These are phyloP conservation scores for Clavariopsis aquatica DNA, from an alignment of 495 filamentous ascomycete genomes.

Conservation along the genomic window DNA sequence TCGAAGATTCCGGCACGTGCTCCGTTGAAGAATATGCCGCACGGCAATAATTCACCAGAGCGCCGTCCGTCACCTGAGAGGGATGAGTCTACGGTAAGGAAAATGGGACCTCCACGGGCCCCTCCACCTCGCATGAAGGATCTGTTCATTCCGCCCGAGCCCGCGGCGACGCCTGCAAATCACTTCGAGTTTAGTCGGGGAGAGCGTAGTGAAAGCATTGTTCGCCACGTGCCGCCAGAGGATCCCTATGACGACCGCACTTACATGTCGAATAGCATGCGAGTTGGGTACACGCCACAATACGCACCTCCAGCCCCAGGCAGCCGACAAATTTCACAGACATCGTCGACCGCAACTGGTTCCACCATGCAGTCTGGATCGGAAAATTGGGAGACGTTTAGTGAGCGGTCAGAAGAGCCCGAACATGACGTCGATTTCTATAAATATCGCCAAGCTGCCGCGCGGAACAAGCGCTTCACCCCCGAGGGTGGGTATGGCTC, in stretches of 20 bases:
- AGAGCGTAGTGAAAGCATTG: slow-evolving; percentile 64
- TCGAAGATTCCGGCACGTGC: slow-evolving; percentile 80
- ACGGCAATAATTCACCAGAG: slow-evolving; percentile 82
- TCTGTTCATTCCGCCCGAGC: slow-evolving; percentile 70
- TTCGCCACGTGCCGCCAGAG: slow-evolving; percentile 78
- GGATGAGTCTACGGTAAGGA: slow-evolving; percentile 49
- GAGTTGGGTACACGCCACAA: slow-evolving; percentile 41
- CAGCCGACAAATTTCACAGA: slow-evolving; percentile 70
- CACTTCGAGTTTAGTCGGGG: slow-evolving; percentile 32
- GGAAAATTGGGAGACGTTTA: slow-evolving; percentile 94
- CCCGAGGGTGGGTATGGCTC: slow-evolving; percentile 57
- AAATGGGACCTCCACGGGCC: slow-evolving; percentile 63
- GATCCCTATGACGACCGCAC: slow-evolving; percentile 76
- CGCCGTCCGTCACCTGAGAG: slow-evolving; percentile 52
- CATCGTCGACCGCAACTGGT: slow-evolving; percentile 53
- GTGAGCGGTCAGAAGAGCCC: slow-evolving; percentile 50
- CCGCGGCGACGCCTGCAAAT: slow-evolving; percentile 41
- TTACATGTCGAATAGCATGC: slow-evolving; percentile 36
- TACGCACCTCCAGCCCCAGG: slow-evolving; percentile 52
- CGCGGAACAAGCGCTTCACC: slow-evolving; percentile 63
- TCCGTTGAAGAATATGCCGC: slow-evolving; percentile 75
- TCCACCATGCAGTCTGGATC: slow-evolving; percentile 72
- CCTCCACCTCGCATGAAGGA: slow-evolving; percentile 92
- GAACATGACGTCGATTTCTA: slow-evolving; percentile 76
- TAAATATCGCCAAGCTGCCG: slow-evolving; percentile 71